phyloP scores from a whole-genome alignment of 345 rosid species.

The Schrenkiella parvula region DNA sequence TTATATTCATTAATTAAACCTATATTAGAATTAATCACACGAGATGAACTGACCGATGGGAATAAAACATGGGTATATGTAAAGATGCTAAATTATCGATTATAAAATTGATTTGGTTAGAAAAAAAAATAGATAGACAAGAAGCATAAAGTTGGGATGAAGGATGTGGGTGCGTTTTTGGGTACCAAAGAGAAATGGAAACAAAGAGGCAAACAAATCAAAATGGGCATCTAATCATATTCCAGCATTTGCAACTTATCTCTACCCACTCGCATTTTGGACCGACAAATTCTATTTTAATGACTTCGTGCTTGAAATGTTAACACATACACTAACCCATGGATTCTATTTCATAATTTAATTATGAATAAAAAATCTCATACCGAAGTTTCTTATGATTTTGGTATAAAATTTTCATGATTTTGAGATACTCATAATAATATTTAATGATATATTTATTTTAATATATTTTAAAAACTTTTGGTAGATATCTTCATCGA shows the following conservation, averaged over 20 bases:
- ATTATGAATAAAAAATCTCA: too few relatives aligned
- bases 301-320: slow-evolving; percentile 1
- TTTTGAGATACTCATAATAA: too few relatives aligned
- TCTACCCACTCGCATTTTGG: slow-evolving; percentile 21
- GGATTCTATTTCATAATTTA: not conserved
- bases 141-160: slow-evolving; percentile 19
- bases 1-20: not conserved
- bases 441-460: too few relatives aligned
- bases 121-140: not conserved
- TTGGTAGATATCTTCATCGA: too few relatives aligned
- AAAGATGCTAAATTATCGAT: slow-evolving; percentile 5
- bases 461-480: too few relatives aligned
- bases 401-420: too few relatives aligned
- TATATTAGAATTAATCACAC: not conserved
- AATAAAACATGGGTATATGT: slow-evolving; percentile 1
- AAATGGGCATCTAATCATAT: slow-evolving; percentile 30
- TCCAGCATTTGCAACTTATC: slow-evolving; percentile 23
- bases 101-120: not conserved
- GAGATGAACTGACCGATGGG: not conserved
- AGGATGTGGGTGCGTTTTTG: slow-evolving; percentile 21
- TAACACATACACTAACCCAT: not conserved
- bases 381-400: too few relatives aligned
- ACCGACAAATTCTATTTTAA: not conserved
- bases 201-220: slow-evolving; percentile 23
- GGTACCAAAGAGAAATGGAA: slow-evolving; percentile 12